Evolutionary conservation across 352 stramenopile genomes (phyloP), one percentile per base, ranked within the genome.

Genomic region (Pythium rishiriense): DNA sequence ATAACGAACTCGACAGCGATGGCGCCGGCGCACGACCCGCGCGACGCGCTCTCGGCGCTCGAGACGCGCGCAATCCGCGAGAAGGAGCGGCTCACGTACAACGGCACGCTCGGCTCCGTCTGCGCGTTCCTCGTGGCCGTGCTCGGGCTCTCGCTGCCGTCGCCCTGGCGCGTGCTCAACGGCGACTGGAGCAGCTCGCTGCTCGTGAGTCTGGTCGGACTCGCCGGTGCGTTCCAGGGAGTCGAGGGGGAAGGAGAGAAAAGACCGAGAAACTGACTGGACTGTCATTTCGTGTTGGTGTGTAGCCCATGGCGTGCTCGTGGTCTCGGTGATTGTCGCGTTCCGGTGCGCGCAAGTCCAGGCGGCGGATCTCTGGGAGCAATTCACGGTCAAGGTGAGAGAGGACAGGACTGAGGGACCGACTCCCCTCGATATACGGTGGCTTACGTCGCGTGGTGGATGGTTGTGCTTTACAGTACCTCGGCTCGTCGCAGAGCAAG

Each of bases 341-440:
- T 58, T 89, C 19, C 78, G 83, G 33, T 88, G 85, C 53, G 75
- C 68, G 48, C 80, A 90, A 63, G 81, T 93, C 37, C 84, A 93
- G 33, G 77, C 74, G 17, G 61, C 71, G 7, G 82, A 87, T 49
- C 66, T 93, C 4, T 74, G 86, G 54, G 70, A 85, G 15, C 75
- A 91, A 52, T 83, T 93, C 39, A 72, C 78, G 47, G 52, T 66
- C 29, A 86, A 85, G 71, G 82, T 87, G 37, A 46, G 51, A 22
- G n/a, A n/a, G n/a, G n/a, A n/a, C n/a, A n/a, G n/a, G n/a, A n/a
- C n/a, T n/a, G n/a, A n/a, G n/a, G n/a, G n/a, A n/a, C n/a, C n/a
- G n/a, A n/a, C n/a, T n/a, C n/a, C n/a, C n/a, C n/a, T n/a, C n/a
- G n/a, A n/a, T n/a, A n/a, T n/a, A n/a, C n/a, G n/a, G n/a, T n/a